Evolutionary conservation across 495 filamentous ascomycete species (phyloP).

Genomic region (Podospora didyma): DNA sequence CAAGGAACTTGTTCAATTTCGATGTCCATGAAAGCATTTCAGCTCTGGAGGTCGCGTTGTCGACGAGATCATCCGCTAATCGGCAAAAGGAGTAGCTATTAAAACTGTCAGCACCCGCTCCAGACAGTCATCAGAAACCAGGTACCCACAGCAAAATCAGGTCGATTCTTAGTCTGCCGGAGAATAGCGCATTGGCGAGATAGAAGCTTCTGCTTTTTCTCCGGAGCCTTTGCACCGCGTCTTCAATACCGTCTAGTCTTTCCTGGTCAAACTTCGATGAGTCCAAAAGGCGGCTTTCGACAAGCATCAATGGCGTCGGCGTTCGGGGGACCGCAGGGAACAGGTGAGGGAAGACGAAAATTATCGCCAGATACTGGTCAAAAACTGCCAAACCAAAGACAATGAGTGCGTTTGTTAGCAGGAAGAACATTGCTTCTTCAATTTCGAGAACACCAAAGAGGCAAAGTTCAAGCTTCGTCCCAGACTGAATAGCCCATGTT

Average conservation of each 20-base stretch:
- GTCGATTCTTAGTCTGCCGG: slow-evolving; percentile 60
- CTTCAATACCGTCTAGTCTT: slow-evolving; percentile 49
- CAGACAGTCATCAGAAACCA: neutral
- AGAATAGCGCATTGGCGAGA: slow-evolving; percentile 60
- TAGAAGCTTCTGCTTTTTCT: slow-evolving; percentile 66
- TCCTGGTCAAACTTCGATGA: slow-evolving; percentile 43
- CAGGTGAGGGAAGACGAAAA: slow-evolving; percentile 48
- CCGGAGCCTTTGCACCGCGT: slow-evolving; percentile 49
- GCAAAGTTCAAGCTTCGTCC: slow-evolving; percentile 55
- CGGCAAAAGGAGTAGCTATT: slow-evolving; percentile 65
- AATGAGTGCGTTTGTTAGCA: slow-evolving; percentile 60
- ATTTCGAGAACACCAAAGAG: slow-evolving; percentile 61
- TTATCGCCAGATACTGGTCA: slow-evolving; percentile 57
- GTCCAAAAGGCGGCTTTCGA: slow-evolving; percentile 41
- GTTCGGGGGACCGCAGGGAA: slow-evolving; percentile 38
- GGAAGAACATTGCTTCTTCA: slow-evolving; percentile 67
- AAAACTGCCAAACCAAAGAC: slow-evolving; percentile 61
- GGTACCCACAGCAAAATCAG: slow-evolving; percentile 52
- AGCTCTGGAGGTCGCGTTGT: slow-evolving; percentile 43
- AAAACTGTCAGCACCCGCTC: slow-evolving; percentile 9
- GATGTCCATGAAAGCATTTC: slow-evolving; percentile 49
- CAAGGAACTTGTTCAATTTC: slow-evolving; percentile 49
- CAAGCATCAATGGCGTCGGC: slow-evolving; percentile 42
- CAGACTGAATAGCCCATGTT: slow-evolving; percentile 61
- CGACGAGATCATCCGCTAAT: slow-evolving; percentile 65